A percentile compares a stretch with the other conserved stretches of the same genome.
Conservation (phyloP, 2,329 filamentous ascomycete genomes). For the Grosmannia huntii region DNA sequence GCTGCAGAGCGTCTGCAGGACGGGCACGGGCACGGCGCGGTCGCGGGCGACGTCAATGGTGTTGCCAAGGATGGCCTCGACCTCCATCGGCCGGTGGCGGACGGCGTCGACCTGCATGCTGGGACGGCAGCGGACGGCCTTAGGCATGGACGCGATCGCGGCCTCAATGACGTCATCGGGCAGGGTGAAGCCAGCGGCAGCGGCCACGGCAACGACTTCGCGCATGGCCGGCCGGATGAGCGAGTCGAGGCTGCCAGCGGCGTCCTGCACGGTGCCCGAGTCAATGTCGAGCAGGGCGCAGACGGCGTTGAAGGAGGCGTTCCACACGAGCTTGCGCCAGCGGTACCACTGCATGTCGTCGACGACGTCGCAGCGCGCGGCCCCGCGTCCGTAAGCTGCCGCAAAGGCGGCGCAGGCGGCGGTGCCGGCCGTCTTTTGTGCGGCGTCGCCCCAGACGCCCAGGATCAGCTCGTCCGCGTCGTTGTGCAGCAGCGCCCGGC, state of each 20-base stretch:
- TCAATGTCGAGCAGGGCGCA: constrained; percentile 1
- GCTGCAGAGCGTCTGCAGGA: neutral
- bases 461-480: neutral
- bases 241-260: neutral
- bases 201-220: constrained; percentile 18
- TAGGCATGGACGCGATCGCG: constrained; percentile 11
- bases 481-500: constrained; percentile 3
- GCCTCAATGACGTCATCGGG: constrained; percentile 13
- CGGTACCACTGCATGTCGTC: constrained; percentile 1
- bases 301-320: constrained; percentile 3
- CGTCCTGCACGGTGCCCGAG: constrained; percentile 1
- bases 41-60: constrained; percentile 13
- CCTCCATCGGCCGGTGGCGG: constrained; percentile 15
- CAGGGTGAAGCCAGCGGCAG: constrained; percentile 16
- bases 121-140: constrained; percentile 11
- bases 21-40: neutral
- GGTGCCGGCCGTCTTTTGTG: neutral
- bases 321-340: constrained; percentile 5
- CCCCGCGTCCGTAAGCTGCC: neutral
- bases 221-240: constrained; percentile 17
- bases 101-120: constrained; percentile 20
- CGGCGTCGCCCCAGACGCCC: neutral
- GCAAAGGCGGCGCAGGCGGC: neutral
- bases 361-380: neutral
- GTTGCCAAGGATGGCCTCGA: constrained; percentile 21